These are phyloP conservation scores for Arbutus unedo DNA, from an alignment of 148 eudicot species.

Conservation along the genomic window DNA sequence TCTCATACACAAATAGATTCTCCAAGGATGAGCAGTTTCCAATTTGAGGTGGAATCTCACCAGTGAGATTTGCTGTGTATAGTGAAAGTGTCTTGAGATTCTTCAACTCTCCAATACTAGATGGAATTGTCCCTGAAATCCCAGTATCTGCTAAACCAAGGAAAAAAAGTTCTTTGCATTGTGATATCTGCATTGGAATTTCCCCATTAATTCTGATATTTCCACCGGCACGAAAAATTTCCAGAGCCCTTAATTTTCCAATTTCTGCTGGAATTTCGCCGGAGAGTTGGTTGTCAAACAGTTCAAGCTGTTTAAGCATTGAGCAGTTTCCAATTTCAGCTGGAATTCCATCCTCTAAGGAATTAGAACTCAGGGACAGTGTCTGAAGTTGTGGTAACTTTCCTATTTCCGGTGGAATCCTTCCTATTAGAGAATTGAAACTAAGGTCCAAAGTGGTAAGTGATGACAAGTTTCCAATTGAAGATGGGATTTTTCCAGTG, in stretches of 20 bases:
- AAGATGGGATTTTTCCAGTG: conserved; percentile 30
- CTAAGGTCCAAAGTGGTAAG: conserved; percentile 31
- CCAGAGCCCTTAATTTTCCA: conserved; percentile 19
- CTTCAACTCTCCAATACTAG: conserved; percentile 27
- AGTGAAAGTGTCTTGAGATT: conserved; percentile 34
- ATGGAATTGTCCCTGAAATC: conserved; percentile 31
- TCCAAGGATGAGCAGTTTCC: conserved; percentile 29
- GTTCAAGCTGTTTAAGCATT: conserved; percentile 25
- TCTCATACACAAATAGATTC: conserved; percentile 27
- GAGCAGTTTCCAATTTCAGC: conserved; percentile 35
- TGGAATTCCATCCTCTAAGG: conserved; percentile 27
- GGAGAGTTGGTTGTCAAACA: conserved; percentile 34
- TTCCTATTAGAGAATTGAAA: conserved; percentile 29
- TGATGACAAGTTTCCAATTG: conserved; percentile 25
- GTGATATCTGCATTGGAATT: conserved; percentile 36
- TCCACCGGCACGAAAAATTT: conserved; percentile 40
- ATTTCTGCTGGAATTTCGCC: conserved; percentile 33
- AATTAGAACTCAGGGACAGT: conserved; percentile 30
- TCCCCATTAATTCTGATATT: conserved; percentile 31
- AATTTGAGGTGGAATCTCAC: conserved; percentile 31
- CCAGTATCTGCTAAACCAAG: conserved; percentile 40
- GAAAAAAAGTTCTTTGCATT: conserved; percentile 26
- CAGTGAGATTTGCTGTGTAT: conserved; percentile 40
- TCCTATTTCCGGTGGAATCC: conserved; percentile 29
- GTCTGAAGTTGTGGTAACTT: conserved; percentile 21